Evolutionary conservation across 2,329 filamentous ascomycete species (phyloP), one percentile per base, ranked within the genome.

Genomic region (Ophiocordyceps unilateralis): DNA sequence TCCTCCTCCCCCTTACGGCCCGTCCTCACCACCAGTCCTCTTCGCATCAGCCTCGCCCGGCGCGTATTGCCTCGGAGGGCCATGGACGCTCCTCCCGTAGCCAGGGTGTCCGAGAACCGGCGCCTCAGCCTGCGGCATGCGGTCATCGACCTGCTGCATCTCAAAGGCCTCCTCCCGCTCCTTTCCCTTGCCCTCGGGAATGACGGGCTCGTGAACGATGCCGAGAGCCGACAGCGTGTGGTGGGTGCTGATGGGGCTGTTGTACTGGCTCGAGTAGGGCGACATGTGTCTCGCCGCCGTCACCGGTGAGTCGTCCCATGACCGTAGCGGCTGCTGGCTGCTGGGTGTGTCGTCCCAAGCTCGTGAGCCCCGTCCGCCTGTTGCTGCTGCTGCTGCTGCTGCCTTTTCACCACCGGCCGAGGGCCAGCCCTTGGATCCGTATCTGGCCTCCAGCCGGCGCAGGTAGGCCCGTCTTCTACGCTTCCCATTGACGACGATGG

Each of bases 261-360:
- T 74, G 57, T 68, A 78, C 46, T 75, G 70, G 36, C 72, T 76
- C 19, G 63, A 66, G 52, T 78, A 79, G 0, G 76, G 75, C 4
- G 72, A 76, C 48, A 76, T 68, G 56, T 77, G 74, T 7, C 62
- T 65, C 1, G 62, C n/a, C n/a, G n/a, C n/a, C n/a, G n/a, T n/a
- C n/a, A n/a, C n/a, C n/a, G n/a, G n/a, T n/a, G n/a, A n/a, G 58
- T 47, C 62, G 65, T 0, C 51, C 46, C 46, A 58, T 58, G 39
- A 67, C 63, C 2, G 62, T 62, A 38, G 53, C 54, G 2, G 60
- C 62, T 39, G 66, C 17, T 36, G 32, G 32, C 32, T 71, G 44
- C 67, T 49, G 0, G 66, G 74, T 22, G 67, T 74, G 47, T 72
- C 68, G 21, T 69, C 67, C 71, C 72, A 76, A 24, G 65, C 62